phyloP scores from a whole-genome alignment of 1,284 basidiomycete genomes.

The Pyrrhoderma noxium region DNA sequence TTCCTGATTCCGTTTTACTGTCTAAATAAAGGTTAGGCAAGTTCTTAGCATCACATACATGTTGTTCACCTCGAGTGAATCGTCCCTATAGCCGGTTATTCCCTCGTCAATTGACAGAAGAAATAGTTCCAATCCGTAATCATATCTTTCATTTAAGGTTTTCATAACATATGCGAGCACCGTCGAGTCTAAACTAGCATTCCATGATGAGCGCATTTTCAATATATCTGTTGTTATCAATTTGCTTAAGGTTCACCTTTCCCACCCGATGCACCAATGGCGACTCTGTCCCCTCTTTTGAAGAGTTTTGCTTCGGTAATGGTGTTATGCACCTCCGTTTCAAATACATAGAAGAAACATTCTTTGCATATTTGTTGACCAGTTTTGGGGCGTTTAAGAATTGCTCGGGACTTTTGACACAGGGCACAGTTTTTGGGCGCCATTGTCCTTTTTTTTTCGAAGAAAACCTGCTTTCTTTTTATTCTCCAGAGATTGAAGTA shows the following conservation, averaged over 20 bases:
- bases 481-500: too few species aligned
- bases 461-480: too few species aligned
- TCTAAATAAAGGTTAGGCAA: conserved; percentile 41
- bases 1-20: conserved; percentile 94
- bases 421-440: conserved; percentile 65
- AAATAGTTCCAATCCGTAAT: conserved; percentile 89
- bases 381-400: conserved; percentile 93
- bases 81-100: conserved; percentile 96
- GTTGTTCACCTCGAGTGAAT: conserved; percentile 79
- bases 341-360: conserved; percentile 96
- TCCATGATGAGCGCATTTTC: neutral
- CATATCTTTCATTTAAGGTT: conserved; percentile 86
- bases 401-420: conserved; percentile 73
- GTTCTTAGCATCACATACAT: neutral
- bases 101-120: conserved; percentile 98
- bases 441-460: conserved; percentile 42
- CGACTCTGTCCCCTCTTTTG: conserved; percentile 86
- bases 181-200: conserved; percentile 75
- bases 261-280: conserved; percentile 96
- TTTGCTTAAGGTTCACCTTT: conserved; percentile 76
- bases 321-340: conserved; percentile 97
- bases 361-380: conserved; percentile 94
- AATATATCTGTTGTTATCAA: neutral
- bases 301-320: conserved; percentile 81
- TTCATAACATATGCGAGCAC: conserved; percentile 98